Evolutionary conservation across 2,329 filamentous ascomycete species (phyloP), one percentile per base, ranked within the genome.

Genomic region (Beauveria brongniartii): DNA sequence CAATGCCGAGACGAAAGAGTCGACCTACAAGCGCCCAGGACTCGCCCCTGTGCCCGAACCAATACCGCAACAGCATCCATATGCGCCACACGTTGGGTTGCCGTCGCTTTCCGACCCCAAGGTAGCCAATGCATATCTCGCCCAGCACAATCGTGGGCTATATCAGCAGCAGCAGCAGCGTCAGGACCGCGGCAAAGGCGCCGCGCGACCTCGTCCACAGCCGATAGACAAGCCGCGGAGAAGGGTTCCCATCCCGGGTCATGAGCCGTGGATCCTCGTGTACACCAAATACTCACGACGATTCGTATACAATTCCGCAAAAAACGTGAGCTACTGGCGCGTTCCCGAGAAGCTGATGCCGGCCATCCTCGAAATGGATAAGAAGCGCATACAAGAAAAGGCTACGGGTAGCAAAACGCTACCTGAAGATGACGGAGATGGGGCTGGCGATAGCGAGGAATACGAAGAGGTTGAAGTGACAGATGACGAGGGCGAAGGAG

Each of bases 251-350:
- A 94, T 99, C 51, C 92, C 92, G 0, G 88, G 88, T 2, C 90
- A 86, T 67, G 87, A 89, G 67, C 90, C 92, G 18, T 99, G 94
- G 94, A 75, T 96, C 0, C 78, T 99, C 3, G 91, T 99, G n/a
- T 90, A 89, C 71, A 99, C 94, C 1, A 97, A 91, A 71, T 86
- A 93, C 64, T 90, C 91, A 24, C 82, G 94, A 61, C 84, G 92
- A 57, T 99, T 99, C 70, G 92, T 92, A 2, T 90, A 96, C 77
- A 96, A 99, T 67, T 84, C 87, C 0, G 82, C 83, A 59, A 96
- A 93, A 65, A 90, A 93, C 43, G 82, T 92, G 66, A 97, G 92
- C 73, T 92, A 92, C 73, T 99, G 95, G 94, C 91, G 91, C 69
- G 94, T 97, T 68, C 94, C 94, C 0, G 85, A 91, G 60, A 88